These are phyloP conservation scores for Aspergillus pseudoglaucus DNA, from an alignment of 2,329 filamentous ascomycete species.

Conservation along the genomic window DNA sequence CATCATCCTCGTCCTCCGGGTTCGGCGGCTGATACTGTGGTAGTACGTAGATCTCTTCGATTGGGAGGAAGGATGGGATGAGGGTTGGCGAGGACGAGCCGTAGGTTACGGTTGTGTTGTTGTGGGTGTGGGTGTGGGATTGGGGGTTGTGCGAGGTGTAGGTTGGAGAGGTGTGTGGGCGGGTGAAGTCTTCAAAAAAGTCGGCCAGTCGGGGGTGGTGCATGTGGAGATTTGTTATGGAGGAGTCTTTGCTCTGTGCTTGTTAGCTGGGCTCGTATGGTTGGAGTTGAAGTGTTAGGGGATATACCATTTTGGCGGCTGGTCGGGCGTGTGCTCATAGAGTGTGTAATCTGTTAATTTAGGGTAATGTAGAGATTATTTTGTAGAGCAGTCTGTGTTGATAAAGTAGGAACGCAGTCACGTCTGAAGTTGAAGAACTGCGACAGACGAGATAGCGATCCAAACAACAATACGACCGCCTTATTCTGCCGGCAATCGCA, in stretches of 20 bases:
- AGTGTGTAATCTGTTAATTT: not conserved
- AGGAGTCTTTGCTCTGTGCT: slow-evolving; percentile 45
- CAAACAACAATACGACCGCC: not conserved
- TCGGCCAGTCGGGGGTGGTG: slow-evolving; percentile 43
- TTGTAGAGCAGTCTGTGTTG: not conserved
- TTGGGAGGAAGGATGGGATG: slow-evolving; percentile 40
- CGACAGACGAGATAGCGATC: not conserved
- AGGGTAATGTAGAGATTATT: too few species aligned
- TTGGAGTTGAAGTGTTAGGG: not conserved
- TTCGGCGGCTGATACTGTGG: slow-evolving; percentile 57
- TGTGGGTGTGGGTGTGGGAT: slow-evolving; percentile 11
- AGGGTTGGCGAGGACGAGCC: slow-evolving; percentile 25
- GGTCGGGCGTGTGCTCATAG: not conserved
- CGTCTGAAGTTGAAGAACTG: too few species aligned
- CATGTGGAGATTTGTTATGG: slow-evolving; percentile 44
- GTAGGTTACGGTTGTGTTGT: slow-evolving; percentile 18
- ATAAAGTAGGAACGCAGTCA: not conserved
- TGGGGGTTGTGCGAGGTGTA: slow-evolving; percentile 5
- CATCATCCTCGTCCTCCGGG: slow-evolving; percentile 61
- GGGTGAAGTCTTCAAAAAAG: slow-evolving; percentile 46
- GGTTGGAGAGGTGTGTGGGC: slow-evolving; percentile 33
- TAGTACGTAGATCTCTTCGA: slow-evolving; percentile 56
- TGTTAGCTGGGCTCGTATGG: slow-evolving; percentile 3
- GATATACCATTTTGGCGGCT: not conserved
- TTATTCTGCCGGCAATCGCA: not conserved